These are phyloP conservation scores for Pulveroboletus sp. DNA, from an alignment of 768 basidiomycete species.

Conservation along the genomic window DNA sequence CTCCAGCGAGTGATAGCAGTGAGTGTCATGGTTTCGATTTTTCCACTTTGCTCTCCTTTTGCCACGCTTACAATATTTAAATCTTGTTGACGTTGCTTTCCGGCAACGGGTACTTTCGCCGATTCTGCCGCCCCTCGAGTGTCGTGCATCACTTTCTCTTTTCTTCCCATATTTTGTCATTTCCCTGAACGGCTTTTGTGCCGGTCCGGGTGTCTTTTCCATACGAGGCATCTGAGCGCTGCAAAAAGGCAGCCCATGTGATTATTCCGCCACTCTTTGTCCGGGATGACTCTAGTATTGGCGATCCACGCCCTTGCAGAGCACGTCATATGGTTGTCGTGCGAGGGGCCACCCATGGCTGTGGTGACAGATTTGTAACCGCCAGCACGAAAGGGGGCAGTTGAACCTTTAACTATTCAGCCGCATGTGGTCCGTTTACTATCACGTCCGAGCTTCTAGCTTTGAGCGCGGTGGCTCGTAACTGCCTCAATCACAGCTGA, in stretches of 20 bases:
- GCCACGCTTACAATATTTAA: neutral
- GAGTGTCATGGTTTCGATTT: no score
- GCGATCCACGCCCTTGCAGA: neutral
- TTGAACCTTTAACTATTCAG: neutral
- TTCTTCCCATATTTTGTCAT: neutral
- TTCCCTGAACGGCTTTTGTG: neutral
- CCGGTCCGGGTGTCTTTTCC: neutral
- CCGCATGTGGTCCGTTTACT: neutral
- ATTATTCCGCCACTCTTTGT: neutral
- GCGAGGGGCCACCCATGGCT: neutral
- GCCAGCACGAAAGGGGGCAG: neutral
- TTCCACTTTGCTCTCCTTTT: neutral
- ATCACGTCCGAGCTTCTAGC: slow-evolving; percentile 10
- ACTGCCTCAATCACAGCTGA: neutral
- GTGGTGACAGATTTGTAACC: neutral
- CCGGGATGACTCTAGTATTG: neutral
- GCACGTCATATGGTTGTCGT: neutral
- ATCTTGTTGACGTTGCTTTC: neutral
- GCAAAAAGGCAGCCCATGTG: neutral
- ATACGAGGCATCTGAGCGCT: neutral
- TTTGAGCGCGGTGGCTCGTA: slow-evolving; percentile 1
- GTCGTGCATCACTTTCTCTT: neutral
- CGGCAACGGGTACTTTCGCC: neutral
- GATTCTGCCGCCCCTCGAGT: neutral
- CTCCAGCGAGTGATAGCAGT: slow-evolving; percentile 27